Evolutionary conservation across 768 basidiomycete species (phyloP).

Genomic region (Podaxis sp.): DNA sequence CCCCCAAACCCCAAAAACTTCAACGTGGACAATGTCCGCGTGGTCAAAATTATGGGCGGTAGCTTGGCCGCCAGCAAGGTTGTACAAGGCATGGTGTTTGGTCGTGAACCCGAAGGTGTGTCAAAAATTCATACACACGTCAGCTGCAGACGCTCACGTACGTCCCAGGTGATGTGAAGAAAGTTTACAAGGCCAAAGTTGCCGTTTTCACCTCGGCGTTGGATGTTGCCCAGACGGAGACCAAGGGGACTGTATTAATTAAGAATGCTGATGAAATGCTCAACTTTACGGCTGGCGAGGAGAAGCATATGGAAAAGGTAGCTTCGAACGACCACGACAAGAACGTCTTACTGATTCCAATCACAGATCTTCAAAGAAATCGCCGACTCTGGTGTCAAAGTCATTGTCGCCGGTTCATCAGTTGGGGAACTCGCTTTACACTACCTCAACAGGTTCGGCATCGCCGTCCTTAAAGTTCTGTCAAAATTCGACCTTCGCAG

Average conservation of each 20-base stretch:
- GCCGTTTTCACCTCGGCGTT: conserved; percentile 93
- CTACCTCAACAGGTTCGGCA: conserved; percentile 90
- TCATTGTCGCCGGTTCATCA: conserved; percentile 90
- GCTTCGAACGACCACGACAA: background rate
- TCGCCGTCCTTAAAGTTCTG: conserved; percentile 94
- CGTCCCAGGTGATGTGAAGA: conserved; percentile 73
- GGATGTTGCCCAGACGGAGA: conserved; percentile 96
- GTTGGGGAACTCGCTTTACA: conserved; percentile 96
- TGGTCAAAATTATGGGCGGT: conserved; percentile 98
- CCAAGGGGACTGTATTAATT: conserved; percentile 96
- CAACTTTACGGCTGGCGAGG: conserved; percentile 94
- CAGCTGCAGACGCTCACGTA: background rate
- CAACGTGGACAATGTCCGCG: conserved; percentile 97
- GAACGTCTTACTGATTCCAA: background rate
- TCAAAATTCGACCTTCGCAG: conserved; percentile 98
- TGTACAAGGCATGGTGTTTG: conserved; percentile 97
- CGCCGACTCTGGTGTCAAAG: conserved; percentile 90
- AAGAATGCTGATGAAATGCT: conserved; percentile 96
- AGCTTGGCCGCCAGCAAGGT: conserved; percentile 82
- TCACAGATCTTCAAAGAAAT: conserved; percentile 93
- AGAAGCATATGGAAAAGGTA: conserved; percentile 93
- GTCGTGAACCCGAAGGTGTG: conserved; percentile 89
- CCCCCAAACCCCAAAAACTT: conserved; percentile 85
- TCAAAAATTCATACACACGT: background rate
- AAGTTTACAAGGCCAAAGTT: conserved; percentile 83